Evolutionary conservation across 495 filamentous ascomycete genomes (phyloP).

Genomic region (Mytilinidion resinicola): DNA sequence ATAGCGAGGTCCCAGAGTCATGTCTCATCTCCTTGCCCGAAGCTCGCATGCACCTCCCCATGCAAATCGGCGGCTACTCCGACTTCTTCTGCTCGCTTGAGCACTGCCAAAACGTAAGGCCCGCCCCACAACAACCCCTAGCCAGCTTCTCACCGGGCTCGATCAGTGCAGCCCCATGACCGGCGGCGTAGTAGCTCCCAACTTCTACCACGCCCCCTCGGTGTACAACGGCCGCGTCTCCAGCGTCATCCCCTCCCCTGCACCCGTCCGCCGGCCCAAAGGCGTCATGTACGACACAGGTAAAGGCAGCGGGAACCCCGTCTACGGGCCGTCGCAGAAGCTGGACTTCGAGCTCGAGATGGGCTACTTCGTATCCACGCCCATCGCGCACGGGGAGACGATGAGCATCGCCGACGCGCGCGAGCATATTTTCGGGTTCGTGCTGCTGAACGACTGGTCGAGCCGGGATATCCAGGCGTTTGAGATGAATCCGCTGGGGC

Average conservation of each 20-base stretch:
- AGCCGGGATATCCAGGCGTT: constrained; percentile 29
- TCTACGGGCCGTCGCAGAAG: constrained; percentile 18
- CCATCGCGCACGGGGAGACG: constrained; percentile 18
- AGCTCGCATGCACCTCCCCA: constrained; percentile 26
- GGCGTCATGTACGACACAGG: constrained; percentile 22
- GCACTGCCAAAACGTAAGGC: constrained; percentile 27
- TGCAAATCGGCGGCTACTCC: constrained; percentile 25
- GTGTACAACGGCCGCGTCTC: constrained; percentile 30
- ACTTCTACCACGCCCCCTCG: constrained; percentile 23
- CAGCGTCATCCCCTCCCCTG: constrained; percentile 18
- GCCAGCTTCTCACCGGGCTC: too few species aligned
- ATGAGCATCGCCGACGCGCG: constrained; percentile 24
- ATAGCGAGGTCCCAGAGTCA: neutral
- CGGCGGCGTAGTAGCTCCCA: constrained; percentile 15
- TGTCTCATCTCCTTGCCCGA: constrained; percentile 20
- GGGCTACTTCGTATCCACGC: constrained; percentile 27
- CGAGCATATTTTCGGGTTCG: constrained; percentile 32
- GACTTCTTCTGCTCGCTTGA: constrained; percentile 37
- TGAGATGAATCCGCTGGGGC: constrained; percentile 29
- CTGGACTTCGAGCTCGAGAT: constrained; percentile 33
- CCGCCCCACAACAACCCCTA: too few species aligned
- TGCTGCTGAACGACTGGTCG: constrained; percentile 32
- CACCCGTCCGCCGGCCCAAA: constrained; percentile 20
- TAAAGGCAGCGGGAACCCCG: constrained; percentile 14
- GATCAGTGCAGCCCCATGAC: constrained; percentile 26